Evolutionary conservation across 2,329 filamentous ascomycete genomes (phyloP), one percentile per base, ranked within the genome.

Genomic region (Epichloe scottii): DNA sequence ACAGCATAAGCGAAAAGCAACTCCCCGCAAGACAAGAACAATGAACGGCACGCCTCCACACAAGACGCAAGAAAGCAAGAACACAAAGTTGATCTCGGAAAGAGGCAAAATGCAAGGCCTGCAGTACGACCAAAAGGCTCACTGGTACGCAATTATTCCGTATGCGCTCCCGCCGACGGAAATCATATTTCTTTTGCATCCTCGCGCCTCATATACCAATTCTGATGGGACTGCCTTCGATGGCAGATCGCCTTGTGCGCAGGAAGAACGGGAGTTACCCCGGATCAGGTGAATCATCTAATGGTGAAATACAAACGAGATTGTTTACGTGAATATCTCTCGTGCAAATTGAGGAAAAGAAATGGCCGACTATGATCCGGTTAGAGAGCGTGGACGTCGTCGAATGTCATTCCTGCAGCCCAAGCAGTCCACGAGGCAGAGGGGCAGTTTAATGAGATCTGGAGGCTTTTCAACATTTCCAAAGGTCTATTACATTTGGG

Each of bases 321-420:
- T 21, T 3, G 21, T 21, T 21, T 3, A 21, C 21, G 21, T 21
- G 21, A 21, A 21, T 21, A 21, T 21, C 21, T 21, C 21, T 21
- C 21, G 3, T 21, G 21, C 21, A 21, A 21, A 21, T 3, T 21
- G 21, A 21, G 21, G 21, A 21, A 3, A 21, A 3, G 21, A 21
- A 21, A 21, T 21, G 21, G 21, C 21, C 21, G 21, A 21, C 21
- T 21, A 21, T 21, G 21, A 21, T 21, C 21, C 1, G 69, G 69
- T 44, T 63, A 63, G 8, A 60, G 69, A 1, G 54, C 72, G 5
- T 67, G 69, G 52, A 70, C 73, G 65, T 64, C 66, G 44, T 73
- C 71, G 2, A 74, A 73, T 53, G 68, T 70, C 0, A 71, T 73
- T 21, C 69, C 68, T 0, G 67, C 70, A 73, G 37, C 70, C 70